A percentile compares a stretch with the other conserved stretches of the same genome.
These are phyloP conservation scores for Tricholoma sp. DNA, from an alignment of 768 basidiomycete species.

Conservation along the genomic window DNA sequence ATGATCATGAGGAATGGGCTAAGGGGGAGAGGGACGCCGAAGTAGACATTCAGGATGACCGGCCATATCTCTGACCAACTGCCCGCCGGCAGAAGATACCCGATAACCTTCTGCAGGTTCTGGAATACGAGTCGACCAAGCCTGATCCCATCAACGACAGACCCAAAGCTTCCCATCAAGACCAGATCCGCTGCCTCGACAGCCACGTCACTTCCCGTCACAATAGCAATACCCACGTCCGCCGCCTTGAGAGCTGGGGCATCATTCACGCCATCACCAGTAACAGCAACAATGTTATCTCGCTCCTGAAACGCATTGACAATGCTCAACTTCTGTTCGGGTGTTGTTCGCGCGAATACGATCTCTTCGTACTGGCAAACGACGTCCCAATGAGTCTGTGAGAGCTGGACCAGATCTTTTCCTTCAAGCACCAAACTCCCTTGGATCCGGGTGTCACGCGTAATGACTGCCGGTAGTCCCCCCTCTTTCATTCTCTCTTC, in stretches of 20 bases:
- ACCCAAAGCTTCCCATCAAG: slow-evolving; percentile 52
- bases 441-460: slow-evolving; percentile 27
- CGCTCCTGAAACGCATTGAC: slow-evolving; percentile 47
- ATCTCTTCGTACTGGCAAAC: slow-evolving; percentile 35
- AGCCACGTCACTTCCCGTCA: slow-evolving; percentile 34
- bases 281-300: slow-evolving; percentile 46
- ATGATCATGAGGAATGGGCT: slow-evolving; percentile 30
- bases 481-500: slow-evolving; percentile 4
- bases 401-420: slow-evolving; percentile 33
- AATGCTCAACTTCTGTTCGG: slow-evolving; percentile 55
- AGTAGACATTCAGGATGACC: slow-evolving; percentile 49
- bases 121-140: slow-evolving; percentile 57
- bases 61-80: slow-evolving; percentile 57
- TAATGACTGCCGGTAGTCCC: slow-evolving; percentile 2
- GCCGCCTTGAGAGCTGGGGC: slow-evolving; percentile 45
- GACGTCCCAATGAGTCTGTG: slow-evolving; percentile 33
- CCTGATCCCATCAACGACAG: slow-evolving; percentile 53
- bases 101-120: slow-evolving; percentile 49
- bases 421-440: slow-evolving; percentile 37
- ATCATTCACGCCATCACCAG: slow-evolving; percentile 57
- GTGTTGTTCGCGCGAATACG: slow-evolving; percentile 51
- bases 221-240: slow-evolving; percentile 54
- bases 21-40: slow-evolving; percentile 56
- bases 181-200: slow-evolving; percentile 49
- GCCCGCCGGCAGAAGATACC: slow-evolving; percentile 47